Base-by-base conservation (phyloP, 108 stramenopile genomes). In the Cyclotella cryptica region DNA sequence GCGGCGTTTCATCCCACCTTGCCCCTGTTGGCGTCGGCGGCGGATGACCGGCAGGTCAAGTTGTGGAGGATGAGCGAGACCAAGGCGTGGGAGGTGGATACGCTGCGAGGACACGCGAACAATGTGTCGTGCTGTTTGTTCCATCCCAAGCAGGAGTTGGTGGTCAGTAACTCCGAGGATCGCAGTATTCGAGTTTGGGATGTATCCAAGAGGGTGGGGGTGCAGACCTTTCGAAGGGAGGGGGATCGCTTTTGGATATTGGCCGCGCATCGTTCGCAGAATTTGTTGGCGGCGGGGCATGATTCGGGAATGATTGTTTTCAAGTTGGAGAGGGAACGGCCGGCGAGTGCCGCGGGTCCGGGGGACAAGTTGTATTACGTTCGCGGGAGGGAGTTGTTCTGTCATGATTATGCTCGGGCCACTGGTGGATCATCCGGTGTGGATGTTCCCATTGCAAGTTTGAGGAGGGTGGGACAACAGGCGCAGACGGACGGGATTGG, bases 21-120 rank as follows among this genome's bases (percentile, higher is more conserved):
- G 39, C 99, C 99, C 28, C 84, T 99, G 52, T 87, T 99, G 71
- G 96, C 98, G 39, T 92, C 90, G 42, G 99, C 98, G 8, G 98
- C 99, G 39, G 99, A 99, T 87, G 99, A 99, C 86, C 93, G 98
- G 61, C 97, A 98, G 80, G 96, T 99, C 65, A 99, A 99, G 91
- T 87, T 99, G 22, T 99, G 99, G 98, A 88, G 98, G 61, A 99
- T 98, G 98, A 95, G 88, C 72, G 98, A 99, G 77, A 98, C 98
- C 62, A 98, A 98, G 91, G 99, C 99, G 12, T 99, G 99, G 99
- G 99, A 99, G 84, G 99, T 99, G 41, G 98, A 99, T 89, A 98
- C 99, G 29, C 92, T 99, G 73, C 89, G 98, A 0, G 99, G 99
- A 19, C 99, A 99, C 76, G 97, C 97, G 57, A 99, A 99, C 96